phyloP scores from a whole-genome alignment of 2,329 filamentous ascomycete species.

The Neofusicoccum parvum region DNA sequence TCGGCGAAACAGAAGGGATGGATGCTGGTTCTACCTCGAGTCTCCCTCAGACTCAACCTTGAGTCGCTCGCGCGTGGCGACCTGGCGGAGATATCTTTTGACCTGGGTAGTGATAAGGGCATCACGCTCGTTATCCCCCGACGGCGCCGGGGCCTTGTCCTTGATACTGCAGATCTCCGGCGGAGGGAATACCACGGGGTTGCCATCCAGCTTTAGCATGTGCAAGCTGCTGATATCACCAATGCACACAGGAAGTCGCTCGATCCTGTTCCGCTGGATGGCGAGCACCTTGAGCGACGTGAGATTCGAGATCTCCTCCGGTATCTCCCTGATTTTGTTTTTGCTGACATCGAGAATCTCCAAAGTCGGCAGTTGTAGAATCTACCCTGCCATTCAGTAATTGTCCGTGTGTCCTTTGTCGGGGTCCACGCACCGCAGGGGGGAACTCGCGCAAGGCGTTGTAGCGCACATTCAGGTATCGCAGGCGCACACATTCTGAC shows the following conservation, averaged over 20 bases:
- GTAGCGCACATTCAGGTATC: slow-evolving; percentile 79
- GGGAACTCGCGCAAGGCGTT: slow-evolving; percentile 72
- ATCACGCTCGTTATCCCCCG: slow-evolving; percentile 63
- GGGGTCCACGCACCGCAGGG: slow-evolving; percentile 55
- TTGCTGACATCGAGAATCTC: slow-evolving; percentile 92
- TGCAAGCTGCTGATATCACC: slow-evolving; percentile 89
- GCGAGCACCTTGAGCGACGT: slow-evolving; percentile 87
- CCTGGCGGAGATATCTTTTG: slow-evolving; percentile 58
- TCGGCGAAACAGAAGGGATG: not conserved
- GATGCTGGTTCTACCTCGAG: slow-evolving; percentile 35
- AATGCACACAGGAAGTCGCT: slow-evolving; percentile 78
- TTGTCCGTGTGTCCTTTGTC: slow-evolving; percentile 16
- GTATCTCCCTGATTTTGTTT: slow-evolving; percentile 78
- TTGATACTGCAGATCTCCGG: slow-evolving; percentile 46
- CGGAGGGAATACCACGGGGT: slow-evolving; percentile 78
- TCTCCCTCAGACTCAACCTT: slow-evolving; percentile 51
- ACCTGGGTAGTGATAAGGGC: slow-evolving; percentile 62
- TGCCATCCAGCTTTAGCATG: slow-evolving; percentile 86
- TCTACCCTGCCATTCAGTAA: slow-evolving; percentile 54
- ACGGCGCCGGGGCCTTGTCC: slow-evolving; percentile 45
- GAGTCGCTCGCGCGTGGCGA: slow-evolving; percentile 38
- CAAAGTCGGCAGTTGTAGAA: slow-evolving; percentile 81
- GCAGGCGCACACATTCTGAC: slow-evolving; percentile 73
- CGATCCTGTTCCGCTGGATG: slow-evolving; percentile 82
- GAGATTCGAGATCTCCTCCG: slow-evolving; percentile 77